phyloP scores from a whole-genome alignment of 768 basidiomycete genomes.

The Lactarius sanguifluus region DNA sequence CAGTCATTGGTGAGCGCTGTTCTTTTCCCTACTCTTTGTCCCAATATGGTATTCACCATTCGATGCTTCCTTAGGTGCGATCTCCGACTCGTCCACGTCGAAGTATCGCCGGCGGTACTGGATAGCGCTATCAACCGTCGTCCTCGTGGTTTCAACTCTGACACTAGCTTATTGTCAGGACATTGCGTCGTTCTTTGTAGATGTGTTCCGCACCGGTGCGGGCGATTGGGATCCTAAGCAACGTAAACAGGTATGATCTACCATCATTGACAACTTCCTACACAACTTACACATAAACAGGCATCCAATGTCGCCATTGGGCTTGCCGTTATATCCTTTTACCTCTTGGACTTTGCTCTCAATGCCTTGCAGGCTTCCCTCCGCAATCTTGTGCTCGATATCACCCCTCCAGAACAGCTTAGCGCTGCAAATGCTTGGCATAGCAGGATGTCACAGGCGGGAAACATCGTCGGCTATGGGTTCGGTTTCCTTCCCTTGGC shows the following conservation, averaged over 20 bases:
- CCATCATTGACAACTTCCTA: conserved; percentile 12
- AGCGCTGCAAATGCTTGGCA: conserved; percentile 98
- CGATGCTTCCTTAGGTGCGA: conserved; percentile 59
- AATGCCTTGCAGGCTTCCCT: conserved; percentile 94
- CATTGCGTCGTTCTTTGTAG: conserved; percentile 71
- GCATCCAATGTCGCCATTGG: conserved; percentile 71
- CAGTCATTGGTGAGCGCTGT: conserved; percentile 79
- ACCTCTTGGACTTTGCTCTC: conserved; percentile 93
- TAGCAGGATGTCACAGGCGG: conserved; percentile 93
- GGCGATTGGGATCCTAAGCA: conserved; percentile 88
- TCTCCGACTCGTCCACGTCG: conserved; percentile 92
- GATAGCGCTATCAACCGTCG: conserved; percentile 84
- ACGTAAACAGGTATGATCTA: conserved; percentile 49
- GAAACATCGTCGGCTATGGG: conserved; percentile 92
- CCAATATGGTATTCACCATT: conserved; percentile 3
- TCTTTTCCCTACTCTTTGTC: neutral
- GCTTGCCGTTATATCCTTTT: conserved; percentile 88
- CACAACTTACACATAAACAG: conserved; percentile 39
- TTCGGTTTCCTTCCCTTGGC: conserved; percentile 92
- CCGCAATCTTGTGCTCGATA: conserved; percentile 89
- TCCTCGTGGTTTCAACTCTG: conserved; percentile 75
- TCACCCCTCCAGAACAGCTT: conserved; percentile 85
- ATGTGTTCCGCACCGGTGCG: conserved; percentile 67
- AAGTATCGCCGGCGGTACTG: conserved; percentile 90
- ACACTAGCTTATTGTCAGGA: conserved; percentile 80